Evolutionary conservation across 2,329 filamentous ascomycete genomes (phyloP).

Genomic region (Cadophora gregata): DNA sequence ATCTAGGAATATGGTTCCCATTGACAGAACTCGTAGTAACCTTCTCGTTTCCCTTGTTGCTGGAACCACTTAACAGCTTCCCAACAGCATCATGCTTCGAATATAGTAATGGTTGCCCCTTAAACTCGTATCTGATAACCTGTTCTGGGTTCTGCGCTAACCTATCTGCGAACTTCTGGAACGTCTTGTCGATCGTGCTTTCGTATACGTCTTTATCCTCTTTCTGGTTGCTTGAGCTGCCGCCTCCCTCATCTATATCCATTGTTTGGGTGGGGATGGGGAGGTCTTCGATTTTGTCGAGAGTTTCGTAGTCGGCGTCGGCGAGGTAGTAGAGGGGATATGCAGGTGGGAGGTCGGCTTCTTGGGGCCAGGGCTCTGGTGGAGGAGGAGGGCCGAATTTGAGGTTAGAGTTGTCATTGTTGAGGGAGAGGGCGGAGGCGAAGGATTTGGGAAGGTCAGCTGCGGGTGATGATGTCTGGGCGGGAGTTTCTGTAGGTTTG

Average conservation of each 20-base stretch:
- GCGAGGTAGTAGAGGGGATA: slow-evolving; percentile 81
- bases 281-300: slow-evolving; percentile 64
- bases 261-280: slow-evolving; percentile 56
- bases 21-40: slow-evolving; percentile 37
- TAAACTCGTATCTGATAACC: slow-evolving; percentile 80
- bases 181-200: slow-evolving; percentile 74
- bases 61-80: slow-evolving; percentile 55
- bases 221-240: slow-evolving; percentile 48
- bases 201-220: slow-evolving; percentile 78
- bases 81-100: slow-evolving; percentile 78
- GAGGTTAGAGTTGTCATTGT: slow-evolving; percentile 55
- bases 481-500: slow-evolving; percentile 49
- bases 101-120: slow-evolving; percentile 78
- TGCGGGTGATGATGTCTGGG: slow-evolving; percentile 43
- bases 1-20: slow-evolving; percentile 69
- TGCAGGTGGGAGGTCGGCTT: slow-evolving; percentile 66
- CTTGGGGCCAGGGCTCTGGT: slow-evolving; percentile 77
- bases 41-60: slow-evolving; percentile 32
- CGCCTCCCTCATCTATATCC: slow-evolving; percentile 52
- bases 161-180: slow-evolving; percentile 81
- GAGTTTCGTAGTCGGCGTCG: slow-evolving; percentile 90
- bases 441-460: slow-evolving; percentile 65
- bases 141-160: slow-evolving; percentile 83
- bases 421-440: slow-evolving; percentile 77
- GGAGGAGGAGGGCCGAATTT: slow-evolving; percentile 47